Evolutionary conservation across 2,329 filamentous ascomycete genomes (phyloP), one percentile per base, ranked within the genome.

Genomic region (Colletotrichum spinosum): DNA sequence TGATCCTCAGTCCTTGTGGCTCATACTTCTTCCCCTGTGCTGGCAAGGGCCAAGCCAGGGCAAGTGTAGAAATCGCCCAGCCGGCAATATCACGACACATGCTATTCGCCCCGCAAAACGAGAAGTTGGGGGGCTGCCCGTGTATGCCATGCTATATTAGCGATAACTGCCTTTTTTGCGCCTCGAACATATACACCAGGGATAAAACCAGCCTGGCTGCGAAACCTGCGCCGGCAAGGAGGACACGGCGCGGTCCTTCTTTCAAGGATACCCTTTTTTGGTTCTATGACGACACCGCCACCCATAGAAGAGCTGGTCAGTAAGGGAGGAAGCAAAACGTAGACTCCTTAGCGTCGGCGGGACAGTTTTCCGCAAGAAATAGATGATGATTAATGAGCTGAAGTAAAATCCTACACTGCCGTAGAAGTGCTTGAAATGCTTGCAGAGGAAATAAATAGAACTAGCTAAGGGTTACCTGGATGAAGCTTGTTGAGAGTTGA

Each of bases 171-270:
- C 57, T 38, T 49, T 15, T 56, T 65, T 66, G 63, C 63, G 63
- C 63, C 63, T 54, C 13, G 39, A 46, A 46, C n/a, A 8, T 38
- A 55, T 52, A 4, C 42, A 17, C 48, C n/a, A 42, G 37, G 42
- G 53, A 53, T 46, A 11, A 33, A 60, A 56, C 53, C 53, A 53
- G 67, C 67, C 67, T 65, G 67, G 67, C 67, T 68, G 67, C 67
- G 67, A 65, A 68, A 68, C 67, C 67, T 68, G 67, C 67, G 67
- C 67, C 67, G 67, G 67, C 67, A 48, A 49, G 63, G 42, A 56
- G 63, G 25, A 58, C 48, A 66, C 49, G 63, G 63, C 63, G 63
- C 63, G 63, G 63, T 53, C 63, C 63, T 35, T 52, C 56, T 62
- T 55, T 17, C 10, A 50, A 57, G 48, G 60, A 49, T 63, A 34